Evolutionary conservation across 495 filamentous ascomycete species (phyloP), one percentile per base, ranked within the genome.

Genomic region (Talaromyces ruber): DNA sequence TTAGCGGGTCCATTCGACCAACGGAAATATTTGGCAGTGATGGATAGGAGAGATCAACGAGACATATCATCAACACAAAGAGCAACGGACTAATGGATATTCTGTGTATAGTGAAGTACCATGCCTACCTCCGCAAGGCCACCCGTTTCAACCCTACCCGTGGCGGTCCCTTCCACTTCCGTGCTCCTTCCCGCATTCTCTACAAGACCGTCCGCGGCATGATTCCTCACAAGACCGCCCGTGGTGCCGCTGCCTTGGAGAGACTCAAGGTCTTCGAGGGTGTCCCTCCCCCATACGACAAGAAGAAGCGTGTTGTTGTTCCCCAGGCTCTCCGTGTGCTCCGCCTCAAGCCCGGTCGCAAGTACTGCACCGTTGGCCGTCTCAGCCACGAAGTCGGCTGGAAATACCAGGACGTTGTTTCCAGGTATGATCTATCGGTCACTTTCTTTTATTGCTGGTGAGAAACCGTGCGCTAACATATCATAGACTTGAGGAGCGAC

Each of bases 201-300:
- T 98, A 97, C 89, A 96, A 97, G 87, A 92, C 94, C 74, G 91
- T 98, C 81, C 95, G 94, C 74, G 94, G 94, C 77, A 98, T 98
- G 94, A 93, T 98, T 67, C 95, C 94, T 72, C 94, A 98, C 90
- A 98, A 98, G 87, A 98, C 94, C 68, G 83, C 93, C 75, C 94
- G 94, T 75, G 94, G 94, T 76, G 89, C 93, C 72, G 92, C 93
- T 66, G 94, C 94, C 65, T 78, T 98, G 77, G 92, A 97, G 84
- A 88, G 94, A 77, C 90, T 98, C 63, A 98, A 98, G 90, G 91
- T 95, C 74, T 98, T 97, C 82, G 94, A 98, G 90, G 94, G 94
- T 84, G 86, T 98, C 69, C 94, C 94, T 71, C 92, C 94, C 76
- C 93, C 94, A 69, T 98, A 98, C 74, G 94, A 98, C 84, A 94